A percentile compares a stretch with the other conserved stretches of the same genome.
These are phyloP conservation scores for Clonostachys sp. DNA, from an alignment of 2,329 filamentous ascomycete genomes.

Conservation along the genomic window DNA sequence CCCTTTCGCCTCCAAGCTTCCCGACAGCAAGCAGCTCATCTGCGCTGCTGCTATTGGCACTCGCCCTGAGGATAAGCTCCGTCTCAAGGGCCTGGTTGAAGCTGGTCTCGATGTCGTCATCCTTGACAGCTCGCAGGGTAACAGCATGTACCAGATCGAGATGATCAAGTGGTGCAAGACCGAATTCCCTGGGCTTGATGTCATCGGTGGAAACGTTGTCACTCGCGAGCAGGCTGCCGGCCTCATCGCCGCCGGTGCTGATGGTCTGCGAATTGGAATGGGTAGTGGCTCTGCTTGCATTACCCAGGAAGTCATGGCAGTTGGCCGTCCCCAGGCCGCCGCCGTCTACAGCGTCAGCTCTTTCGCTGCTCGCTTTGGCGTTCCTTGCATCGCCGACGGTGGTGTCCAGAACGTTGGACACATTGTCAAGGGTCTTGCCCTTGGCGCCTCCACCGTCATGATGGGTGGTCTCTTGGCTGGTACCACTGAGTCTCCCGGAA, in stretches of 20 bases:
- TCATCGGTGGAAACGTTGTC: conserved; percentile 98
- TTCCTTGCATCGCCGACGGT: conserved; percentile 96
- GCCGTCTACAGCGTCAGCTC: conserved; percentile 85
- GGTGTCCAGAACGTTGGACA: conserved; percentile 98
- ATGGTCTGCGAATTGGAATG: conserved; percentile 98
- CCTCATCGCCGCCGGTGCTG: conserved; percentile 88
- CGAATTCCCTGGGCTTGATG: conserved; percentile 79
- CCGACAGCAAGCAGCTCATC: conserved; percentile 95
- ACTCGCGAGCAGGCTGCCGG: conserved; percentile 92
- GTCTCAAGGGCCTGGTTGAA: conserved; percentile 83
- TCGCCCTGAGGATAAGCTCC: conserved; percentile 83
- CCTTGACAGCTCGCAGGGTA: conserved; percentile 94
- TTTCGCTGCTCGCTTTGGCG: conserved; percentile 89
- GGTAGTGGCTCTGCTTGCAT: conserved; percentile 97
- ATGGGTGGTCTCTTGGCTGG: conserved; percentile 98
- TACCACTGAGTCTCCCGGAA: conserved; percentile 94
- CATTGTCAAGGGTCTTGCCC: conserved; percentile 95
- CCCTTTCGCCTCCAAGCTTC: conserved; percentile 91
- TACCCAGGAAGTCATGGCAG: conserved; percentile 99
- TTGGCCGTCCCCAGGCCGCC: conserved; percentile 91
- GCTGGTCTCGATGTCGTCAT: conserved; percentile 94
- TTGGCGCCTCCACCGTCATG: conserved; percentile 95
- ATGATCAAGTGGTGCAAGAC: conserved; percentile 97
- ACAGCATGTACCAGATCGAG: conserved; percentile 97
- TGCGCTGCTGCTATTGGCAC: conserved; percentile 95